Evolutionary conservation across 2,329 filamentous ascomycete species (phyloP).

Genomic region (Cryphonectria radicalis): DNA sequence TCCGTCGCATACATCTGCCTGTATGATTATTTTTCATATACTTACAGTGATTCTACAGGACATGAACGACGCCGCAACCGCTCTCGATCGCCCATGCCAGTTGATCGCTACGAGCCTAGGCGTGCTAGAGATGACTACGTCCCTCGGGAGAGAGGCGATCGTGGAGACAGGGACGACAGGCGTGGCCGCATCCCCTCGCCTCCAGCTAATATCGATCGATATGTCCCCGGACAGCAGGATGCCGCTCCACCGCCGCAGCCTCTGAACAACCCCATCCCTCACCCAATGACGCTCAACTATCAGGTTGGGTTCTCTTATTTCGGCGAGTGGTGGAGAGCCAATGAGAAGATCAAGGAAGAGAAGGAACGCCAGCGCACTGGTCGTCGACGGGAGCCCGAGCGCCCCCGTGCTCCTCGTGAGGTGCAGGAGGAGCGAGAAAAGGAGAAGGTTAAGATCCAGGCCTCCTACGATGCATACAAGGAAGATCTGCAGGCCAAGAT

Average conservation of each 20-base stretch:
- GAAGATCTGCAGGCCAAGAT: conserved; percentile 75
- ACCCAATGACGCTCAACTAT: conserved; percentile 74
- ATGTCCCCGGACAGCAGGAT: conserved; percentile 74
- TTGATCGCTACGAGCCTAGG: conserved; percentile 79
- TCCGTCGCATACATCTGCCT: conserved; percentile 9
- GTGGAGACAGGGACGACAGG: conserved; percentile 59
- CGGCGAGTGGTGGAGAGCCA: conserved; percentile 83
- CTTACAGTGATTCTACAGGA: conserved; percentile 45
- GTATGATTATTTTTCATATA: conserved; percentile 13
- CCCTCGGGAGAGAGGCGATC: conserved; percentile 35
- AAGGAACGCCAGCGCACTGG: conserved; percentile 73
- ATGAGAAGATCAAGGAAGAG: conserved; percentile 82
- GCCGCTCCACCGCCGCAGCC: conserved; percentile 51
- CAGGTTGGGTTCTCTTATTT: conserved; percentile 87
- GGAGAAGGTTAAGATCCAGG: conserved; percentile 78
- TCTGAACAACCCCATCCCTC: conserved; percentile 67
- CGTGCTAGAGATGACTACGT: conserved; percentile 55
- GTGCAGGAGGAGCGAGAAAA: conserved; percentile 75
- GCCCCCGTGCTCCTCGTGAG: conserved; percentile 67
- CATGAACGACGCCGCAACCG: conserved; percentile 65
- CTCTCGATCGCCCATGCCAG: conserved; percentile 71
- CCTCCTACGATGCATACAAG: conserved; percentile 69
- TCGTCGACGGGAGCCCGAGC: conserved; percentile 67
- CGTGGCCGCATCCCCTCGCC: conserved; percentile 63
- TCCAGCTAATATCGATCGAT: conserved; percentile 79